phyloP scores from a whole-genome alignment of 176 grass and related monocot species.

The Cenchrus purpureus region DNA sequence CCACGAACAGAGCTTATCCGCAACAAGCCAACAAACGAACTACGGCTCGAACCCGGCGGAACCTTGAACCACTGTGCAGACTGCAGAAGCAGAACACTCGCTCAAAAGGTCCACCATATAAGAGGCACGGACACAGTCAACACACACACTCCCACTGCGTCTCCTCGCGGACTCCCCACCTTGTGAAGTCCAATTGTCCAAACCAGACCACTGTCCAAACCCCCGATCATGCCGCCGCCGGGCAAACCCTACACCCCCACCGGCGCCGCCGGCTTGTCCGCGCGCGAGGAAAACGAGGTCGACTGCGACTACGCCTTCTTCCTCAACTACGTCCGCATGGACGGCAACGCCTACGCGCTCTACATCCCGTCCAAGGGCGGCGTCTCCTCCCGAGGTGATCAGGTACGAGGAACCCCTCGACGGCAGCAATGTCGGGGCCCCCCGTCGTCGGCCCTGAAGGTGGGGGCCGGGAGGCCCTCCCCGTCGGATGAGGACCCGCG shows the following conservation, averaged over 20 bases:
- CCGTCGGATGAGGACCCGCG: not conserved
- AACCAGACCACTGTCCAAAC: not conserved
- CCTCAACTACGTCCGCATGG: conserved; percentile 31
- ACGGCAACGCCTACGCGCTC: conserved; percentile 30
- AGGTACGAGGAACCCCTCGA: conserved; percentile 39
- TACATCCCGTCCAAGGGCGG: conserved; percentile 30
- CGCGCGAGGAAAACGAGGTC: not conserved
- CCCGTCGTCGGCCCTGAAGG: too few species aligned
- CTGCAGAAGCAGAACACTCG: too few species aligned
- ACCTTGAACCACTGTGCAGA: too few species aligned
- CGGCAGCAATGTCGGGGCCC: not conserved
- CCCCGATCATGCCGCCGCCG: conserved; percentile 18
- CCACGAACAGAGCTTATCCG: too few species aligned
- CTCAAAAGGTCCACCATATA: not conserved
- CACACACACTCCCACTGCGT: too few species aligned
- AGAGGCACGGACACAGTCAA: not conserved
- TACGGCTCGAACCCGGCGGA: too few species aligned
- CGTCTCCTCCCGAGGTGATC: not conserved
- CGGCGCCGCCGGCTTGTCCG: not conserved
- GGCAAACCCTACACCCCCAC: not conserved
- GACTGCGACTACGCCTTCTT: conserved; percentile 53
- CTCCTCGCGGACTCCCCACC: too few species aligned
- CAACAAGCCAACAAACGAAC: too few species aligned
- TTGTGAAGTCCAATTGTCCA: not conserved
- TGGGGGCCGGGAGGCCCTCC: not conserved